Base-by-base conservation (phyloP, 495 filamentous ascomycete species). In the Aspergillus asperescens region DNA sequence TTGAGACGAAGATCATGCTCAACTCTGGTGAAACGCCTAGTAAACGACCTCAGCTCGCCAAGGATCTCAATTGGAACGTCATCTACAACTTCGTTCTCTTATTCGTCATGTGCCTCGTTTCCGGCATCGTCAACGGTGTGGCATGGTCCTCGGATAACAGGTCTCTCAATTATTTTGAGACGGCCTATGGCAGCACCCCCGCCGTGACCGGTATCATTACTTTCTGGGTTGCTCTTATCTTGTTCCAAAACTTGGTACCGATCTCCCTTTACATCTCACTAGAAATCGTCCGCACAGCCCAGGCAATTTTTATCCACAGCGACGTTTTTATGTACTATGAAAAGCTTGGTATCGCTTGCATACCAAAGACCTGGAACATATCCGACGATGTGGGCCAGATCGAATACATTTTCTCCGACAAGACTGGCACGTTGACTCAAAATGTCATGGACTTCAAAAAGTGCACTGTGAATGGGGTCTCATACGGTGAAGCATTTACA, bases 391-490 rank as follows among this genome's bases (percentile, higher is more conserved):
- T 99, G 27, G 94, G 94, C 8, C 94, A 99, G 71, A 96, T 99
- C 53, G 94, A 99, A 67, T 99, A 97, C 70, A 95, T 99, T 56
- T 99, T 99, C 74, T 97, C 94, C 1, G 94, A 99, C 74, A 99
- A 99, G 70, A 99, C 94, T 2, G 94, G 94, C 29, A 99, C 94
- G 4, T 72, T 99, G 58, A 99, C 94, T 5, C 94, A 99, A 62
- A 99, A 99, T 64, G 89, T 97, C 44, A 99, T 99, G 94, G 94
- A 99, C 70, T 99, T 96, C 81, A 97, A 96, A 68, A 99, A 99
- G 63, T 87, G 83, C 52, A 94, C 89, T 15, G 84, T 99, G 65
- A 96, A 97, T 62, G 93, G 94, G 8, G 77, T 90, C 47, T 81
- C 91, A 7, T 99, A 99, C 61, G 94, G 94, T 38, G 94, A 97